Evolutionary conservation across 352 stramenopile species (phyloP), one percentile per base, ranked within the genome.

Genomic region (Pythium periplocum): DNA sequence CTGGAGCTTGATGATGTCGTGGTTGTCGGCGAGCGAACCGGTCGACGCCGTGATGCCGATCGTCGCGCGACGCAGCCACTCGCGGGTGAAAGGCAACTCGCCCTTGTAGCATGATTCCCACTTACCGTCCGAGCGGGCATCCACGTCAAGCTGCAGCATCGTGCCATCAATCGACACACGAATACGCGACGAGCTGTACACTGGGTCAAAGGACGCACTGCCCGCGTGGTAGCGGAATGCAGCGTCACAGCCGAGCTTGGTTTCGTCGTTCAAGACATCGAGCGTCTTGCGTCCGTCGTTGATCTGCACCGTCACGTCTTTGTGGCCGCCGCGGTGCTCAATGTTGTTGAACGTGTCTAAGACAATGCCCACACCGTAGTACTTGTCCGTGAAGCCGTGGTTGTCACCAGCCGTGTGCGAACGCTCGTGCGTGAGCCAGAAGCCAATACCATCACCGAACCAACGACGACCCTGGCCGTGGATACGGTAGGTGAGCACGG

Each of bases 301-400:
- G 47, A 89, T 70, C 53, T 88, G 76, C 43, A 92, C 62, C 6
- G 79, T 88, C 52, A 92, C 72, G 59, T 92, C 82, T 60, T 90
- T 90, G 66, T 92, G 82, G 11, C 79, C 82, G 31, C 80, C 79
- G 36, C 69, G 64, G 69, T 90, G 79, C 57, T 92, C 79, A 9
- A 86, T 63, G 58, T 92, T 92, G 55, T 79, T 69, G 51, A 92
- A 92, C 47, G 82, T 92, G 62, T 92, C 82, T 32, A 92, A 51
- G 9, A 90, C 38, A 43, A 90, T 85, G 46, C 79, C 82, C 37
- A 92, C 74, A 11, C 82, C 82, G 33, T 73, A 71, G 62, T 69
- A 92, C 47, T 86, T 72, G 61, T 85, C 74, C 12, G 67, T 84
- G 46, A 89, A 87, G 48, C 82, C 82, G 59, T 90, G 80, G 62